Base-by-base conservation (phyloP, 2,329 filamentous ascomycete genomes). In the Fusarium sp. region DNA sequence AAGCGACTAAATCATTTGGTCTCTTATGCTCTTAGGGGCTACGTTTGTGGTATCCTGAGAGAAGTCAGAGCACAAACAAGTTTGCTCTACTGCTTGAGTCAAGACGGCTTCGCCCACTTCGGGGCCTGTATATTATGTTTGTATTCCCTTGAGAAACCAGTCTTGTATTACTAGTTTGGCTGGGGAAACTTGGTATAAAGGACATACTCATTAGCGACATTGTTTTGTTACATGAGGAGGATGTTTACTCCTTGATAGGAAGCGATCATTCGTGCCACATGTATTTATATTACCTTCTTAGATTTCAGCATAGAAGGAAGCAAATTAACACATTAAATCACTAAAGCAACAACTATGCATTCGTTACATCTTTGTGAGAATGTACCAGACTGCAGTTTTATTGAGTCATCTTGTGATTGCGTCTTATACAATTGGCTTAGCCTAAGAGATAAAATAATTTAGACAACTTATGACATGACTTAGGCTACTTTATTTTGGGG, bases 391-490 rank as follows among this genome's bases (percentile, higher is more conserved):
- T 18, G 9, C 11, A 37, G 16, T 18, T 34, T 10, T n/a, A 37
- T n/a, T 11, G 18, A n/a, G 6, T 6, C 34, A 4, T 6, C 34
- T 7, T n/a, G 34, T 37, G 34, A n/a, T 37, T 37, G 10, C 18
- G 34, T 37, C 34, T 37, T n/a, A 37, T 5, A 37, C 34, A 37
- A 37, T 37, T n/a, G 34, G 34, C 34, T n/a, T 7, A 11, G 18
- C 16, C 5, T 11, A 10, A n/a, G 18, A 11, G 18, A 37, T 18
- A 37, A 0, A 37, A n/a, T n/a, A 6, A 1, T 12, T n/a, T 2
- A 6, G 9, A 7, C 18, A 37, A 6, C 10, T n/a, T n/a, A n/a
- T 12, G 3, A 3, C 10, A 37, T 7, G 0, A n/a, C 4, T 0
- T 37, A 37, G 34, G 18, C 34, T n/a, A n/a, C 10, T 2, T 7